Percentiles rank a stretch among this genome's conserved stretches.
Conservation (phyloP, 305 asterid genomes). For the Fraxinus floribunda region DNA sequence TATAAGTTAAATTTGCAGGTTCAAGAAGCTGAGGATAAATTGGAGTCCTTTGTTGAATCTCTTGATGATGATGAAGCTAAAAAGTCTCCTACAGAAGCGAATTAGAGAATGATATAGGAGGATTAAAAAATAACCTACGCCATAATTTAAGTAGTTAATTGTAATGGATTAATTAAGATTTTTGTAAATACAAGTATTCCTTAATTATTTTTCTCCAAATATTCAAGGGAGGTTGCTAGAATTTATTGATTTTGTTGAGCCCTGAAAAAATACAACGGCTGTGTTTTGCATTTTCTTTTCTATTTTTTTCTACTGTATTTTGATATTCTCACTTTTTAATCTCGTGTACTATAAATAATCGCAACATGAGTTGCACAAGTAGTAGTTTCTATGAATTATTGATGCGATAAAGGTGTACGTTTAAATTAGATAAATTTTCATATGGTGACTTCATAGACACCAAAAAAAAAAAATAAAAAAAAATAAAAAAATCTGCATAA, state of each 20-base stretch:
- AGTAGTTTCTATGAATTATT: neutral
- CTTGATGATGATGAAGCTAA: neutral
- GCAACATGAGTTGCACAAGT: neutral
- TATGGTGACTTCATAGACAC: neutral
- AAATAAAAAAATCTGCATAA: no score
- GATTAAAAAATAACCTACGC: neutral
- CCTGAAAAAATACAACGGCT: neutral
- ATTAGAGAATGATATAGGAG: neutral
- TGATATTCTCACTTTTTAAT: neutral
- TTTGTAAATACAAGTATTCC: neutral
- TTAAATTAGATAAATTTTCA: no score
- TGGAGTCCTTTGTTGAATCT: neutral
- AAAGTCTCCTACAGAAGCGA: conserved; percentile 16
- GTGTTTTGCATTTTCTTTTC: no score
- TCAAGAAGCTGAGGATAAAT: neutral
- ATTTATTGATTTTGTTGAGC: neutral
- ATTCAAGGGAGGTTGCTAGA: neutral
- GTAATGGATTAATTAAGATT: neutral
- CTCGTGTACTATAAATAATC: no score
- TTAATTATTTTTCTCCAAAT: neutral
- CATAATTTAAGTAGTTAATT: neutral
- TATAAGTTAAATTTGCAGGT: neutral
- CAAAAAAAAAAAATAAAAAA: no score
- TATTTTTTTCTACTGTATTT: neutral
- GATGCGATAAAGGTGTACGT: neutral